Base-by-base conservation (phyloP, 1,139 yeast species). In the Diutina neorugosa region DNA sequence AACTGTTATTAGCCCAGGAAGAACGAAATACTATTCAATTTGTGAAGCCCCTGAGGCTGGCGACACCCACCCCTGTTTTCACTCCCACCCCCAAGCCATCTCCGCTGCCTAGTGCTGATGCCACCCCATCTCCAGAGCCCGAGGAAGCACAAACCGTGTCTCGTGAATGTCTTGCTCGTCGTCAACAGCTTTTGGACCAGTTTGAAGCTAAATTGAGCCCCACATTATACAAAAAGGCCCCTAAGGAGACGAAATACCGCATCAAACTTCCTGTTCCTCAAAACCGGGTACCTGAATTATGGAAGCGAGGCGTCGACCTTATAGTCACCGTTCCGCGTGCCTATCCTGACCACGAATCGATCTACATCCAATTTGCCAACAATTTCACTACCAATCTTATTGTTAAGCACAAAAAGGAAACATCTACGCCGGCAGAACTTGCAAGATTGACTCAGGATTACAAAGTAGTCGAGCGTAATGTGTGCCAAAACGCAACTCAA, bases 1-100 rank as follows among this genome's bases (percentile, higher is more conserved):
- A 84, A 59, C 60, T 62, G 50, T 82, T 82, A 58, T 67, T 84
- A 58, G 74, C 76, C 54, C 76, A 74, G 65, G 84, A 82, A 58
- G 82, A 82, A 62, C 73, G 77, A 52, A 80, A 79, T 25, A 58
- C 61, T 20, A 65, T 82, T 56, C 81, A 78, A 59, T 69, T 81
- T 55, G 80, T 78, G 41, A 67, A 49, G 23, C 40, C 54, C 1
- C 19, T 9, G 16, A 47, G 23, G 8, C 25, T 31, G 51, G 27
- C 41, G 5, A 7, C 43, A 14, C 18, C 31, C 6, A n/a, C 44
- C 12, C 31, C 43, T 1, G 12, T 31, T 11, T 9, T 16, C 5
- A 11, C 44, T 3, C 43, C 27, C 8, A 19, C 48, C 4, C 48
- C 48, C 4, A 23, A n/a, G 6, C n/a, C 31, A 6, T n/a, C 43